phyloP scores from a whole-genome alignment of 768 basidiomycete species.

The Amanita molliuscula region DNA sequence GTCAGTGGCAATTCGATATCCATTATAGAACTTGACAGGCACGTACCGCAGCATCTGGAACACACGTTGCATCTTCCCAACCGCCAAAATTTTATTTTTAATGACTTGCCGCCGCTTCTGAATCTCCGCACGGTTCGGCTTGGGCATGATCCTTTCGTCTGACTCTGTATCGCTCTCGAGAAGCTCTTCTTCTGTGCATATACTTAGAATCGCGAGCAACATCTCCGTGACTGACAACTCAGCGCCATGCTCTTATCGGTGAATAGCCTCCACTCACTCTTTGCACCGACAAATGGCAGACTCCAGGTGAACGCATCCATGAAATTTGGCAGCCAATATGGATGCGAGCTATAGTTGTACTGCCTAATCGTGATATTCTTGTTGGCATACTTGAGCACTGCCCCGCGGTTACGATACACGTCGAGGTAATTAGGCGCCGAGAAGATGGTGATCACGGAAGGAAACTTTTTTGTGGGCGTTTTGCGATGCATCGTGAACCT shows the following conservation, averaged over 20 bases:
- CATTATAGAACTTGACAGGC: slow-evolving; percentile 15
- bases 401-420: slow-evolving; percentile 93
- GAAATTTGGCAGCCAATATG: slow-evolving; percentile 95
- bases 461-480: slow-evolving; percentile 91
- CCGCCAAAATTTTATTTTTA: slow-evolving; percentile 89
- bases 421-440: slow-evolving; percentile 96
- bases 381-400: slow-evolving; percentile 94
- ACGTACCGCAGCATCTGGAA: slow-evolving; percentile 84
- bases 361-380: slow-evolving; percentile 94
- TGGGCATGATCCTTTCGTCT: slow-evolving; percentile 18
- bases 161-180: slow-evolving; percentile 38
- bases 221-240: slow-evolving; percentile 78
- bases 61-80: slow-evolving; percentile 84
- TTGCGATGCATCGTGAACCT: slow-evolving; percentile 93
- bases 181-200: slow-evolving; percentile 91
- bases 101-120: slow-evolving; percentile 57
- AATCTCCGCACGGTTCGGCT: slow-evolving; percentile 28
- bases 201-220: slow-evolving; percentile 88
- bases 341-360: slow-evolving; percentile 72
- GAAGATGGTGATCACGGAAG: slow-evolving; percentile 96
- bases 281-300: slow-evolving; percentile 92
- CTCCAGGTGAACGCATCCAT: slow-evolving; percentile 99
- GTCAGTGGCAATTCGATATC: neutral
- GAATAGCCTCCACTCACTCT: slow-evolving; percentile 51
- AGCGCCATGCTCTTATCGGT: slow-evolving; percentile 7